These are phyloP conservation scores for Halteria grandinella DNA, from an alignment of 73 alveolate species.

Conservation along the genomic window DNA sequence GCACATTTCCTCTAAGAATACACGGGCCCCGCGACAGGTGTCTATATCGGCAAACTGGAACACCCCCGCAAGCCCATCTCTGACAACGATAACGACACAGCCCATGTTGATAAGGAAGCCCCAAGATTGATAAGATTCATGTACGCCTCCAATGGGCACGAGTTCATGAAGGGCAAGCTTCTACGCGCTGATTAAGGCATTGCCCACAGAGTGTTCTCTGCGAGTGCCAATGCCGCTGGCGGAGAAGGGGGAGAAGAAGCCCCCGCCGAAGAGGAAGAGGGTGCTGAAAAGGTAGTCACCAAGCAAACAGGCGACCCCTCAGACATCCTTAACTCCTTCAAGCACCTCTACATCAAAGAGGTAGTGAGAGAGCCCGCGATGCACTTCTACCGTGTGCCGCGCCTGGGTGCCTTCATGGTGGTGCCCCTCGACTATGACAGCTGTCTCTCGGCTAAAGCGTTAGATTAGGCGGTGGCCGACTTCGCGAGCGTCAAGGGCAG, in stretches of 20 bases:
- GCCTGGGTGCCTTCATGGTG: constrained; percentile 85
- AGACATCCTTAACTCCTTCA: neutral
- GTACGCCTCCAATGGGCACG: constrained; percentile 79
- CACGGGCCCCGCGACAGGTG: constrained; percentile 88
- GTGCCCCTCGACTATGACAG: constrained; percentile 76
- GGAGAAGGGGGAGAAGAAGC: constrained; percentile 74
- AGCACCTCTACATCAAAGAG: constrained; percentile 67
- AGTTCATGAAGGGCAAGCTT: constrained; percentile 68
- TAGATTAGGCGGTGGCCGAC: constrained; percentile 82
- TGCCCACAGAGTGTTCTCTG: constrained; percentile 31
- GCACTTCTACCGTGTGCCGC: constrained; percentile 86
- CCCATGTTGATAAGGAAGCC: constrained; percentile 86
- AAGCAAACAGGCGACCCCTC: neutral
- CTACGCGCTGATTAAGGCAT: constrained; percentile 71
- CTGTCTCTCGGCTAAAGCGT: constrained; percentile 76
- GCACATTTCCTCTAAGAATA: constrained; percentile 66
- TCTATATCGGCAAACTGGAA: constrained; percentile 84
- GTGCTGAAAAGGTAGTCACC: constrained; percentile 8
- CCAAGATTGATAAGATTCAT: constrained; percentile 79
- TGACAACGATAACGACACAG: constrained; percentile 87
- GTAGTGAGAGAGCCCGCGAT: constrained; percentile 88
- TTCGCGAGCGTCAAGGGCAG: neutral
- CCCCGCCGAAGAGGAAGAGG: constrained; percentile 51
- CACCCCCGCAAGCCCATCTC: constrained; percentile 69
- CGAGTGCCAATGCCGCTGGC: constrained; percentile 26